Conservation (phyloP, 1,139 yeast species). For the Hansenula sp. region DNA sequence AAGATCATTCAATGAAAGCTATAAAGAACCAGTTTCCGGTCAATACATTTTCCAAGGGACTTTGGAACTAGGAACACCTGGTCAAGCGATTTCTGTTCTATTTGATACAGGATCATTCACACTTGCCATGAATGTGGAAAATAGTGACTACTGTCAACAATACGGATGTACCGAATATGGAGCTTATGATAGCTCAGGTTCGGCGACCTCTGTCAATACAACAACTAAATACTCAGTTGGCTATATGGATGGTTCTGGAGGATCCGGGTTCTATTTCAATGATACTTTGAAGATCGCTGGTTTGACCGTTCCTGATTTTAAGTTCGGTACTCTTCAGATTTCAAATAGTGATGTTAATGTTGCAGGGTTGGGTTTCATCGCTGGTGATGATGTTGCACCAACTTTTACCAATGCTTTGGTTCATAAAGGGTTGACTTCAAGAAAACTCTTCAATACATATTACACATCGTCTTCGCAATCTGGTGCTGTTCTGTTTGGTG, state of each 20-base stretch:
- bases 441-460: slow-evolving; percentile 11
- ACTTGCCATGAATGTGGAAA: slow-evolving; percentile 51
- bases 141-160: slow-evolving; percentile 11
- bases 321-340: not conserved
- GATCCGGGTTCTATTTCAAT: slow-evolving; percentile 11
- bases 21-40: too few relatives aligned
- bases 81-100: slow-evolving; percentile 39
- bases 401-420: not conserved
- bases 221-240: slow-evolving; percentile 3
- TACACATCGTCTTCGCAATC: slow-evolving; percentile 20
- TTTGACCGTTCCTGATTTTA: slow-evolving; percentile 4
- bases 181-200: slow-evolving; percentile 38
- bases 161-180: slow-evolving; percentile 31
- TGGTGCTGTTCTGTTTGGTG: slow-evolving; percentile 56
- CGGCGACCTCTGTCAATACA: slow-evolving; percentile 33
- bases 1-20: not conserved
- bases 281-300: slow-evolving; percentile 15
- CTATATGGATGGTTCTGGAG: slow-evolving; percentile 15
- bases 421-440: slow-evolving; percentile 5
- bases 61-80: slow-evolving; percentile 46
- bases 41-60: slow-evolving; percentile 18
- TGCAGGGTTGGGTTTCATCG: slow-evolving; percentile 10
- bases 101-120: slow-evolving; percentile 67
- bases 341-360: not conserved
- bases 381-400: not conserved